Evolutionary conservation across 768 basidiomycete species (phyloP).

Genomic region (Lyophyllum shimeji): DNA sequence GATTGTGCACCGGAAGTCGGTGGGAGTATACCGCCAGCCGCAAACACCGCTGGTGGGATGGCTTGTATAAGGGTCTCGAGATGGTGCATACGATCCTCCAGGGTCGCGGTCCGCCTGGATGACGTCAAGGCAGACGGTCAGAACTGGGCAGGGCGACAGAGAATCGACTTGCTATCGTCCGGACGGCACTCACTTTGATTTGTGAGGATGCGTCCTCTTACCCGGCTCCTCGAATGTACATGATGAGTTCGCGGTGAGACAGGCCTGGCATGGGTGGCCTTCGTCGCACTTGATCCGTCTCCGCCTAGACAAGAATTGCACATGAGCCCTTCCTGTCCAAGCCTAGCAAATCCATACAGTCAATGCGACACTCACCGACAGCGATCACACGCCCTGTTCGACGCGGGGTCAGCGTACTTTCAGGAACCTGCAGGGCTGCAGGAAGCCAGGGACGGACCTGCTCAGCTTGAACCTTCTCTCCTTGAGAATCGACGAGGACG

Average conservation of each 20-base stretch:
- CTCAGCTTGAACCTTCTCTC: constrained; percentile 86
- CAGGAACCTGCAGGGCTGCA: neutral
- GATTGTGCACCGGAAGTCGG: constrained; percentile 32
- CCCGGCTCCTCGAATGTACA: constrained; percentile 89
- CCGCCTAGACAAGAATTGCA: constrained; percentile 43
- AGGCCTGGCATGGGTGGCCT: constrained; percentile 87
- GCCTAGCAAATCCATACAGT: neutral
- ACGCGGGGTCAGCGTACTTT: constrained; percentile 9
- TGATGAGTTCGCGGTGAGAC: constrained; percentile 75
- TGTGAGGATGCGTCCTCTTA: constrained; percentile 83
- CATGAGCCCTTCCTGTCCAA: constrained; percentile 2
- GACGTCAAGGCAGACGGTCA: constrained; percentile 7
- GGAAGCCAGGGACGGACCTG: constrained; percentile 45
- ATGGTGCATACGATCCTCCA: constrained; percentile 89
- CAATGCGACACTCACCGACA: constrained; percentile 63
- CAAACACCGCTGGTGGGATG: constrained; percentile 79
- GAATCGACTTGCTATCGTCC: neutral
- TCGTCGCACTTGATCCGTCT: constrained; percentile 88
- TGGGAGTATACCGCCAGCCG: constrained; percentile 48
- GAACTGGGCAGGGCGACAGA: neutral
- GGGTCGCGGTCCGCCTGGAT: constrained; percentile 70
- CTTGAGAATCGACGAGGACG: constrained; percentile 58
- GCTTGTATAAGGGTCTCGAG: constrained; percentile 83
- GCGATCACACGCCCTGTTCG: constrained; percentile 81
- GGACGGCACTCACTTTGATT: constrained; percentile 69